Evolutionary conservation across 768 basidiomycete species (phyloP).

Genomic region (Phanerochaete carnosa): DNA sequence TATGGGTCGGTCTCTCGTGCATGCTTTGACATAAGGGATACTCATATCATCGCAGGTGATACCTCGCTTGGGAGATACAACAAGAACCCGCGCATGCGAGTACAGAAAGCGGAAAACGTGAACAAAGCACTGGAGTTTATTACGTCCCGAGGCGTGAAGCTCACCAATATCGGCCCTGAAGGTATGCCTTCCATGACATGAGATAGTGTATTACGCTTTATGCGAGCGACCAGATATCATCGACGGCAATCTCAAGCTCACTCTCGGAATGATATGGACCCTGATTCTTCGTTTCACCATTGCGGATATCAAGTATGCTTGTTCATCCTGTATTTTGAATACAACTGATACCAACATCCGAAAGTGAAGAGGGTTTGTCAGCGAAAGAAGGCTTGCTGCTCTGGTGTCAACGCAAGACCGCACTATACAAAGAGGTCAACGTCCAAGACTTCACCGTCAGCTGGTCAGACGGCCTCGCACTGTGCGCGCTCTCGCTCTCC

Average conservation of each 20-base stretch:
- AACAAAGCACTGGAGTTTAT: slow-evolving; percentile 97
- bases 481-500: slow-evolving; percentile 62
- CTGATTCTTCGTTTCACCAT: slow-evolving; percentile 96
- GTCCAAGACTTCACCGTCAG: slow-evolving; percentile 91
- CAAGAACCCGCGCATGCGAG: slow-evolving; percentile 82
- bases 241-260: slow-evolving; percentile 97
- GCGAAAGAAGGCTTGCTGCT: slow-evolving; percentile 96
- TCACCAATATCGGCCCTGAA: slow-evolving; percentile 98
- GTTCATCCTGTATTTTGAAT: background rate
- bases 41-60: slow-evolving; percentile 52
- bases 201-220: background rate
- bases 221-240: slow-evolving; percentile 74
- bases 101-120: slow-evolving; percentile 98
- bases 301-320: slow-evolving; percentile 88
- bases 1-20: slow-evolving; percentile 70
- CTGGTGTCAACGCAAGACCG: slow-evolving; percentile 98
- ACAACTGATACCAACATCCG: background rate
- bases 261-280: slow-evolving; percentile 99
- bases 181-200: slow-evolving; percentile 38
- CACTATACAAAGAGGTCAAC: slow-evolving; percentile 85
- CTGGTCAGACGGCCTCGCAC: slow-evolving; percentile 93
- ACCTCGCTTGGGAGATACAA: slow-evolving; percentile 95
- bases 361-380: slow-evolving; percentile 95
- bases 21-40: slow-evolving; percentile 8
- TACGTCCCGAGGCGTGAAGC: slow-evolving; percentile 86